Base-by-base conservation (phyloP, 2,329 filamentous ascomycete species). In the Colletotrichum sp. region DNA sequence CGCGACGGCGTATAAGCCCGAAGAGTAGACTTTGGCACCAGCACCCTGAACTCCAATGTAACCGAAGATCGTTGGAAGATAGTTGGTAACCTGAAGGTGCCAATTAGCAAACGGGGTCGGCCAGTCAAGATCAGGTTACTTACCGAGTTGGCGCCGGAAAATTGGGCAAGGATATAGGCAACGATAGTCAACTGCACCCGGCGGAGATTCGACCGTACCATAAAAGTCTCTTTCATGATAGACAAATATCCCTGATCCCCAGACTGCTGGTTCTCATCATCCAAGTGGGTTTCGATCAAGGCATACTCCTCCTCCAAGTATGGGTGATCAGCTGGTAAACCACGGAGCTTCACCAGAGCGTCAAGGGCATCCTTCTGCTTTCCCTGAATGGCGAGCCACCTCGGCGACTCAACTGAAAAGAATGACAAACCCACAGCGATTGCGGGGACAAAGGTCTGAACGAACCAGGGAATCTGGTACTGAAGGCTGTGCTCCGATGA, bases 101-200 rank as follows among this genome's bases (percentile, higher is more conserved):
- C 16, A 16, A 18, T 59, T 6, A 59, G 21, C 16, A 66, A 87
- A 85, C 9, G 88, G 80, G 24, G 78, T 82, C 0, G 80, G 77
- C 1, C 79, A 79, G 0, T 82, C 82, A 2, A 80, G 9, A 18
- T 34, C 2, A 24, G 16, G 18, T 9, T 7, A 15, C 12, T 18
- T 62, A 89, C 85, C 2, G 83, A 82, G 79, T 87, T 86, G 52
- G 86, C 86, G 12, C 87, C 85, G 1, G 85, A 86, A 59, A 88
- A 83, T 78, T 89, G 85, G 1, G 87, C 80, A 15, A 88, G 80
- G 0, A 82, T 80, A 28, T 85, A 87, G 0, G 83, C 83, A 30
- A 86, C 76, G 6, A 86, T 78, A 8, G 81, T 78, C 36, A 87
- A 84, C 71, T 86, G 84, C 24, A 86, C 79, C 4, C 86, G 83